A percentile compares a stretch with the other conserved stretches of the same genome.
Conservation (phyloP, 345 rosid species). For the Populus nigra region DNA sequence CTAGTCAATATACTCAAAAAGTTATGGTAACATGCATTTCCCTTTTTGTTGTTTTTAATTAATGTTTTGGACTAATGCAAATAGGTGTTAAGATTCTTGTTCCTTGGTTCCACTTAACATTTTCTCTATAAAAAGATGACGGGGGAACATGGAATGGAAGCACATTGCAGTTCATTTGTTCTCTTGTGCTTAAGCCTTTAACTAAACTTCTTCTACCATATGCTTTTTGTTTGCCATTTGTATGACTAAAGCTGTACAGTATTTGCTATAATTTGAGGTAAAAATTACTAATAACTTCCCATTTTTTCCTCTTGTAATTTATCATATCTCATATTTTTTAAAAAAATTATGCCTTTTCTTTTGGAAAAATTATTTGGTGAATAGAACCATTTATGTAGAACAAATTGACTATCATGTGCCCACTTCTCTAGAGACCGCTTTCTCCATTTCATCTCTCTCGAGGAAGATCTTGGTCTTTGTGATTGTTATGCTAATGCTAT, state of each 20-base stretch:
- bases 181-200: too few relatives aligned
- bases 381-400: not conserved
- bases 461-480: not conserved
- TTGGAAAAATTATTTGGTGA: not conserved
- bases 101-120: too few relatives aligned
- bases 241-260: not conserved
- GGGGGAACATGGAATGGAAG: too few relatives aligned
- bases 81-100: too few relatives aligned
- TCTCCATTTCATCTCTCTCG: not conserved
- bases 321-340: not conserved
- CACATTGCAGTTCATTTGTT: too few relatives aligned
- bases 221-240: too few relatives aligned
- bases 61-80: too few relatives aligned
- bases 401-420: not conserved
- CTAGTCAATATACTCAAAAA: too few relatives aligned
- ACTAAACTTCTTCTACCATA: too few relatives aligned
- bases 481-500: not conserved
- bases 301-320: not conserved
- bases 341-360: not conserved
- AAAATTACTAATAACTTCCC: not conserved
- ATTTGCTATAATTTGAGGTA: not conserved
- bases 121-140: too few relatives aligned
- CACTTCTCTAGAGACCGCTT: not conserved
- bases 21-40: too few relatives aligned
- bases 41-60: too few relatives aligned